phyloP scores from a whole-genome alignment of 1,284 basidiomycete genomes.

The Xerocomus minutiporus region DNA sequence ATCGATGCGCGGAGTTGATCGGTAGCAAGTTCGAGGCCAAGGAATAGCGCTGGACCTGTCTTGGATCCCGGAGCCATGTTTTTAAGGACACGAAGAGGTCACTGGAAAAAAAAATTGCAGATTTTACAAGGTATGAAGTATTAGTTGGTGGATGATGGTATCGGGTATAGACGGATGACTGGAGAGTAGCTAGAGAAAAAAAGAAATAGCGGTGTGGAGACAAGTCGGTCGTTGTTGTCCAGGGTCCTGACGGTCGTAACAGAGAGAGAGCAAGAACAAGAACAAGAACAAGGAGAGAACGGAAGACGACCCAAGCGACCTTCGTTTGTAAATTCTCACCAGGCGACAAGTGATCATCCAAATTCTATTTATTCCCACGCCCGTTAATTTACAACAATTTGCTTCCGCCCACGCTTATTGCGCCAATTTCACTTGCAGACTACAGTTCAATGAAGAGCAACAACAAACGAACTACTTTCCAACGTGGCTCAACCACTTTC shows the following conservation, averaged over 20 bases:
- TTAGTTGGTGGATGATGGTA: conserved; percentile 24
- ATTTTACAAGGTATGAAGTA: conserved; percentile 11
- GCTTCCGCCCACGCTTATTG: background rate
- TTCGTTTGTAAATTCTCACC: conserved; percentile 11
- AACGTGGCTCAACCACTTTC: conserved; percentile 19
- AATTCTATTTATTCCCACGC: conserved; percentile 28
- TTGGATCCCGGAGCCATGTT: conserved; percentile 50
- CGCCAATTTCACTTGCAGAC: no score
- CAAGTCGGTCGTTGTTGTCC: conserved; percentile 17
- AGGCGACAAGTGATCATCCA: conserved; percentile 13
- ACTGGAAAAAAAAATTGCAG: conserved; percentile 3
- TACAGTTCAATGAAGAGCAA: no score
- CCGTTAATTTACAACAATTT: background rate
- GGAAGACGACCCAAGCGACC: conserved; percentile 2
- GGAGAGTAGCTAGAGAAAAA: conserved; percentile 8
- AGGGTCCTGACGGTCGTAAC: conserved; percentile 24
- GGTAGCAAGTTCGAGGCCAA: conserved; percentile 74
- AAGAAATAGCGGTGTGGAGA: conserved; percentile 4
- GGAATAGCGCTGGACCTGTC: conserved; percentile 57
- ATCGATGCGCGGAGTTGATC: conserved; percentile 76
- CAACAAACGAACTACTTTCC: background rate
- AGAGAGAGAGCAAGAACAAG: conserved; percentile 11
- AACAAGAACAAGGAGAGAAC: background rate
- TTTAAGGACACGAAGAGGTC: conserved; percentile 9
- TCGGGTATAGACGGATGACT: conserved; percentile 27